phyloP scores from a whole-genome alignment of 345 rosid species.

The Boechera stricta region DNA sequence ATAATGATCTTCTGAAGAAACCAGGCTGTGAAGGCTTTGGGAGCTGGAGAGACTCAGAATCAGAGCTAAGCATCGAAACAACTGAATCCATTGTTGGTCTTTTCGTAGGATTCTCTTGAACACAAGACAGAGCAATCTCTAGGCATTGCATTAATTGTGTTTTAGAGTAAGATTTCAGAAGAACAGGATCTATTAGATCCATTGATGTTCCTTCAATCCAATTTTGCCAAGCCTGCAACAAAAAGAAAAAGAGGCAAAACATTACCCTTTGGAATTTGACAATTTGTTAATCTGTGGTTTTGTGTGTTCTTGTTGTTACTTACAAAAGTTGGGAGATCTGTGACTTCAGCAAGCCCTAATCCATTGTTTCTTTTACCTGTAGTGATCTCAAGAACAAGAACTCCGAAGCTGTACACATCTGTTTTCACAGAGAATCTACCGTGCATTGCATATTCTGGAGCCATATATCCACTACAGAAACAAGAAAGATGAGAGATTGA shows the following conservation, averaged over 20 bases:
- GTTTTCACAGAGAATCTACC: slow-evolving; percentile 35
- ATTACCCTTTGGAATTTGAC: neutral
- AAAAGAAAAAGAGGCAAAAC: neutral
- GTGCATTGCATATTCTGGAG: slow-evolving; percentile 44
- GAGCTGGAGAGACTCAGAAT: slow-evolving; percentile 38
- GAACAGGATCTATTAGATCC: slow-evolving; percentile 38
- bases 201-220: slow-evolving; percentile 44
- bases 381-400: slow-evolving; percentile 42
- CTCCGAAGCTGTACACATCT: slow-evolving; percentile 38
- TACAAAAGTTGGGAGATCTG: slow-evolving; percentile 39
- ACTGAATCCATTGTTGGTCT: slow-evolving; percentile 53
- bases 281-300: neutral
- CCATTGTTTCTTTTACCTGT: slow-evolving; percentile 35
- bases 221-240: slow-evolving; percentile 51
- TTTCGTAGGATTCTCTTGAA: slow-evolving; percentile 49
- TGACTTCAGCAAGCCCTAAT: slow-evolving; percentile 19
- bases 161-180: slow-evolving; percentile 20
- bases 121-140: slow-evolving; percentile 48
- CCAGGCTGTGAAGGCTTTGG: slow-evolving; percentile 54
- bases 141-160: slow-evolving; percentile 40
- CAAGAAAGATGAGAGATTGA: neutral
- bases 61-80: slow-evolving; percentile 50
- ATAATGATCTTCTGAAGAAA: slow-evolving; percentile 33
- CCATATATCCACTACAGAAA: slow-evolving; percentile 37
- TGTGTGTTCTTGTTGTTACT: slow-evolving; percentile 21